A percentile compares a stretch with the other conserved stretches of the same genome.
These are phyloP conservation scores for Apostasia shenzhenica DNA, from an alignment of 106 monocot genomes.

Conservation along the genomic window DNA sequence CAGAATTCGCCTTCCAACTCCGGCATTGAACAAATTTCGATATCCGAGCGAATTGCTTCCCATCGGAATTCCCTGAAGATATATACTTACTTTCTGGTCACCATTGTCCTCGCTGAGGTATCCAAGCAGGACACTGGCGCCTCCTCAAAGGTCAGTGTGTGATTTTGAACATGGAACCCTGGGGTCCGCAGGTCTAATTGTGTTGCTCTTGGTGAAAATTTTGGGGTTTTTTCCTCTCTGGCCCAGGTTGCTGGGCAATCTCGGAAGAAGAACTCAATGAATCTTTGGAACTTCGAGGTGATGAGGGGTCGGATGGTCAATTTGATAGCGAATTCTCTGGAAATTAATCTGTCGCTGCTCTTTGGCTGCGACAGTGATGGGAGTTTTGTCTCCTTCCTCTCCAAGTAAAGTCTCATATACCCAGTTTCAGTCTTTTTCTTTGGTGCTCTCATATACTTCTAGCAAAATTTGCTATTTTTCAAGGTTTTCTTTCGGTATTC, in stretches of 20 bases:
- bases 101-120: slow-evolving; percentile 53
- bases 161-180: neutral
- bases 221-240: neutral
- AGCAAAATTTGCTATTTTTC: too few relatives aligned
- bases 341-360: slow-evolving; percentile 62
- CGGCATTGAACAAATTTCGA: neutral
- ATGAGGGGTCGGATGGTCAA: slow-evolving; percentile 59
- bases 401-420: slow-evolving; percentile 36
- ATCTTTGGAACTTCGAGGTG: slow-evolving; percentile 71
- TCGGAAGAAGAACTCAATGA: slow-evolving; percentile 43
- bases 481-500: neutral
- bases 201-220: neutral
- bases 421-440: neutral
- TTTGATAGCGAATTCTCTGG: slow-evolving; percentile 82
- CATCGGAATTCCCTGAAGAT: slow-evolving; percentile 89
- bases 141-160: slow-evolving; percentile 18
- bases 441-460: neutral
- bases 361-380: slow-evolving; percentile 69
- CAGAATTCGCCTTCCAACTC: slow-evolving; percentile 2
- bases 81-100: slow-evolving; percentile 84
- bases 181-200: neutral
- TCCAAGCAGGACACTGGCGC: slow-evolving; percentile 15
- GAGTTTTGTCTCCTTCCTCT: slow-evolving; percentile 74
- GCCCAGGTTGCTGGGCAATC: slow-evolving; percentile 27
- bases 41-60: slow-evolving; percentile 39